These are phyloP conservation scores for Fusarium citri DNA, from an alignment of 2,329 filamentous ascomycete species.

Conservation along the genomic window DNA sequence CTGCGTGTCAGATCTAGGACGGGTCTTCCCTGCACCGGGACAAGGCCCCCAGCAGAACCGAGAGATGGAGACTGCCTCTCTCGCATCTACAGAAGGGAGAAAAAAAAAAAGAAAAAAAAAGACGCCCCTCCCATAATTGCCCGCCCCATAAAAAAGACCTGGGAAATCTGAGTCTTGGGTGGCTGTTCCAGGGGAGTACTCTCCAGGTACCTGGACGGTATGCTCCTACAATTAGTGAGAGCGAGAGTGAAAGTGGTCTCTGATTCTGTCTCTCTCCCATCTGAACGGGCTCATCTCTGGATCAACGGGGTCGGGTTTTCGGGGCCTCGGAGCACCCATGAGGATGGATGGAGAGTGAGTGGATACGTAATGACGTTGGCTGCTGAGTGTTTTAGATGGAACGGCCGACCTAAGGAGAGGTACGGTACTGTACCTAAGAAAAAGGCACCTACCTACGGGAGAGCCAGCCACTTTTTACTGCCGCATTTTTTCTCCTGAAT, in stretches of 20 bases:
- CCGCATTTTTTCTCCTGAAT: slow-evolving; percentile 20
- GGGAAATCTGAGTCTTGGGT: slow-evolving; percentile 32
- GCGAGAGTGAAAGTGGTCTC: not conserved
- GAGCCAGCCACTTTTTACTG: slow-evolving; percentile 5
- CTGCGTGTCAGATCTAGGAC: slow-evolving; percentile 48
- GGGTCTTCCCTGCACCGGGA: slow-evolving; percentile 44
- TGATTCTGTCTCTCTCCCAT: not conserved
- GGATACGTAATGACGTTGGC: slow-evolving; percentile 48
- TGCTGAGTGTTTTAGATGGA: slow-evolving; percentile 15
- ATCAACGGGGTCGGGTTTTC: slow-evolving; percentile 46
- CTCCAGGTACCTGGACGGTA: slow-evolving; percentile 28
- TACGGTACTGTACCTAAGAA: not conserved
- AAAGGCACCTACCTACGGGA: not conserved
- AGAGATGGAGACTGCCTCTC: slow-evolving; percentile 22
- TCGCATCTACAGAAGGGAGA: not conserved
- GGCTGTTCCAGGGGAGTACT: slow-evolving; percentile 29
- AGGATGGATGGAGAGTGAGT: slow-evolving; percentile 21
- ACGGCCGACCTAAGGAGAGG: not conserved
- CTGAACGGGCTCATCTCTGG: slow-evolving; percentile 30
- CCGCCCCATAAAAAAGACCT: slow-evolving; percentile 20
- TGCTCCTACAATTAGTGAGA: slow-evolving; percentile 35
- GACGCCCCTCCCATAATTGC: not conserved
- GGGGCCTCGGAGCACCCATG: slow-evolving; percentile 44
- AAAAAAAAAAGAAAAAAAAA: not conserved
- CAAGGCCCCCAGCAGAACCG: slow-evolving; percentile 26